Evolutionary conservation across 495 filamentous ascomycete genomes (phyloP).

Genomic region (Penicillium egyptiacum): DNA sequence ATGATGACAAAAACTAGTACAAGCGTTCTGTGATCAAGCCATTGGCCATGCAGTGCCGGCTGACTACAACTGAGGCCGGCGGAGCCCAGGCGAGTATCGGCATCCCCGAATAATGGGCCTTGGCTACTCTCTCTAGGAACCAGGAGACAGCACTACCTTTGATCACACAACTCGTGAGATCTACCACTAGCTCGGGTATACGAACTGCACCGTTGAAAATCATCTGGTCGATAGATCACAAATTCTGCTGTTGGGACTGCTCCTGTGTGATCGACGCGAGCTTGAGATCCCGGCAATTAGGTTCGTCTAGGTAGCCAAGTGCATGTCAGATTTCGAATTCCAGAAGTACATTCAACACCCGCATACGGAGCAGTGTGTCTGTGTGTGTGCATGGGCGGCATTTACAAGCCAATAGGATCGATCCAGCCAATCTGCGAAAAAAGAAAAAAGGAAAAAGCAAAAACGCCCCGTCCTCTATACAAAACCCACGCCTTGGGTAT

Average conservation of each 20-base stretch:
- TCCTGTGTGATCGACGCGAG: slow-evolving; percentile 7
- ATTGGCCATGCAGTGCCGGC: neutral
- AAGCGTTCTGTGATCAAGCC: neutral
- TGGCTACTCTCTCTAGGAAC: neutral
- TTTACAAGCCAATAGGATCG: slow-evolving; percentile 5
- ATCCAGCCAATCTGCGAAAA: slow-evolving; percentile 7
- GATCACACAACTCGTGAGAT: slow-evolving; percentile 4
- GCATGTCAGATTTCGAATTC: neutral
- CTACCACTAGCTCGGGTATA: slow-evolving; percentile 7
- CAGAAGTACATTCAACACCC: slow-evolving; percentile 9
- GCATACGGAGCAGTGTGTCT: neutral
- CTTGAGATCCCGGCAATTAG: neutral
- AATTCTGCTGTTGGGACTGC: neutral
- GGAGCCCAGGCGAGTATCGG: neutral
- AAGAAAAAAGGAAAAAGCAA: neutral
- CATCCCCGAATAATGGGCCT: neutral
- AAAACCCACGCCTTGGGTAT: slow-evolving; percentile 9
- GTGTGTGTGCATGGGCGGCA: slow-evolving; percentile 3
- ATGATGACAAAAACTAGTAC: neutral
- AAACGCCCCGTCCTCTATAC: slow-evolving; percentile 16
- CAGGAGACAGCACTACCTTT: neutral
- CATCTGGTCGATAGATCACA: slow-evolving; percentile 27
- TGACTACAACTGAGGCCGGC: neutral
- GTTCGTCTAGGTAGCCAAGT: neutral
- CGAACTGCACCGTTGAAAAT: slow-evolving; percentile 26